Percentiles rank a stretch among this genome's conserved stretches.
Conservation (phyloP, 345 rosid genomes). For the Lepidium aucheri region DNA sequence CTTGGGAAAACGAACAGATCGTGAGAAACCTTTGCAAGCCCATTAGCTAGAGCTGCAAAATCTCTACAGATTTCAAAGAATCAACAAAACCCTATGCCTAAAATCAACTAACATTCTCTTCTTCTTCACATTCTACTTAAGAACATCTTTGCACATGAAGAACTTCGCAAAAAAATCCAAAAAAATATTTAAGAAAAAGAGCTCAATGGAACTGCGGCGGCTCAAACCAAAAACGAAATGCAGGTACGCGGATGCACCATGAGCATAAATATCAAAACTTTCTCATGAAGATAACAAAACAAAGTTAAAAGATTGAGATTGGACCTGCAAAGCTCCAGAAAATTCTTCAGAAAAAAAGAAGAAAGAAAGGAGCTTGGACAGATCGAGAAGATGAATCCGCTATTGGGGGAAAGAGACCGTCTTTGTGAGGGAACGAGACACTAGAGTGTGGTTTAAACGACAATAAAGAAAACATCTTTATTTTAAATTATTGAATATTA, state of each 20-base stretch:
- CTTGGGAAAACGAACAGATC: slow-evolving; percentile 14
- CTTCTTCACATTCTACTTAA: neutral
- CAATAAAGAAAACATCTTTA: neutral
- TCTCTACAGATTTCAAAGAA: neutral
- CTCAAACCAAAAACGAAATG: slow-evolving; percentile 9
- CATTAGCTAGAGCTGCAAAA: slow-evolving; percentile 8
- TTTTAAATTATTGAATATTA: no score
- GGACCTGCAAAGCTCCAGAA: slow-evolving; percentile 19
- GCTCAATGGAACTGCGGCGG: neutral
- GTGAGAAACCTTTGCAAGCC: slow-evolving; percentile 12
- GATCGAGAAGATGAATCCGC: slow-evolving; percentile 27
- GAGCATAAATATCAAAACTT: neutral
- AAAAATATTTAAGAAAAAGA: neutral
- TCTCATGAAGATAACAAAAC: neutral
- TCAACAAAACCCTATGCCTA: slow-evolving; percentile 4
- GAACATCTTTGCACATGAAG: neutral
- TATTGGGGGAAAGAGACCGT: slow-evolving; percentile 25
- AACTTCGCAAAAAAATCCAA: neutral
- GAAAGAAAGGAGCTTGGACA: slow-evolving; percentile 19
- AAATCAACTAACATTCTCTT: neutral
- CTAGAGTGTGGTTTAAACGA: slow-evolving; percentile 16
- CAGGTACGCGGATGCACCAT: slow-evolving; percentile 7
- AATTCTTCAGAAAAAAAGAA: neutral
- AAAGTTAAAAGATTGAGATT: neutral
- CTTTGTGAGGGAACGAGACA: slow-evolving; percentile 17